Base-by-base conservation (phyloP, 352 stramenopile species). In the Pseudoperonospora humuli region DNA sequence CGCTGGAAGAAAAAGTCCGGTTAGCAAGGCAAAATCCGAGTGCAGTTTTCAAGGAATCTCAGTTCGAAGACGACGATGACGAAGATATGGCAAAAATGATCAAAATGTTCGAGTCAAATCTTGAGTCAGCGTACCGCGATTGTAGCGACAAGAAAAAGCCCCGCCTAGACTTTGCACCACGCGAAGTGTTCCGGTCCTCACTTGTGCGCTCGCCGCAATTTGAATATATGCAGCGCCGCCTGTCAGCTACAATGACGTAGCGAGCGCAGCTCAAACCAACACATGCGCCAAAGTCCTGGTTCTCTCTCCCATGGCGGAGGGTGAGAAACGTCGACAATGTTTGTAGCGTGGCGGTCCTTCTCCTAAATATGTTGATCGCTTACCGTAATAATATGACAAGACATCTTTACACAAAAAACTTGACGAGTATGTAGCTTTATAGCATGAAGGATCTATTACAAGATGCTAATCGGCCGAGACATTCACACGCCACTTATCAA, bases 31-130 rank as follows among this genome's bases (percentile, higher is more conserved):
- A 84, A 50, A 87, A 89, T 36, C 72, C 72, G 2, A 89, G 75
- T 41, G 77, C 74, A n/a, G 61, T 90, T 14, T 90, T 90, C 28
- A 70, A 71, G 18, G 77, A 90, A 39, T 87, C 77, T 6, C 63
- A 86, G 43, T 90, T 90, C 34, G 77, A 90, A 58, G 76, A 89
- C 23, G 77, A 90, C 24, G 64, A 77, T 37, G 77, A 89, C 40
- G 70, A 86, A 50, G 72, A 86, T 39, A 68, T 82, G 45, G 70
- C 78, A 8, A 67, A 86, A 39, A 61, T 86, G 58, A 68, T 90
- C 37, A 78, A 86, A 44, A 76, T 72, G 40, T 90, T 90, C 32
- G 72, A 80, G 18, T 54, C 70, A n/a, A 78, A 80, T 17, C 61
- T 90, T 3, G 77, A 90, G 50, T 86, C 75, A 10, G 77, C 75